Evolutionary conservation across 495 filamentous ascomycete genomes (phyloP), one percentile per base, ranked within the genome.

Genomic region (Xylaria cubensis): DNA sequence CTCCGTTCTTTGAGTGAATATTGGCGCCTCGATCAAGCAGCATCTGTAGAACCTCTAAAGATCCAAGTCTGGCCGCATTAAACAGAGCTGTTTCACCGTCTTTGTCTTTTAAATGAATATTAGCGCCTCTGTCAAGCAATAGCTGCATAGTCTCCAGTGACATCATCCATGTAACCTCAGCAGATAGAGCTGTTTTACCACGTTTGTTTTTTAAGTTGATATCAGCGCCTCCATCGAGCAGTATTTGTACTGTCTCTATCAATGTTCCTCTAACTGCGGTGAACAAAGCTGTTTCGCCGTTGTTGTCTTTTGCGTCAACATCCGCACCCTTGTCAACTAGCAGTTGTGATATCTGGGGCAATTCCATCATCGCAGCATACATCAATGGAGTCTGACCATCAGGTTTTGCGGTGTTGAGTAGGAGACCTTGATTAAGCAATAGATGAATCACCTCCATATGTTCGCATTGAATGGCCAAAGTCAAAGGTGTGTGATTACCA

Each of bases 381-480:
- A 0, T 0, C 3, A 62, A n/a, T 7, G 36, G 4, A 42, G 6
- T 13, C 9, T 4, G 5, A 10, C 42, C 34, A 0, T 55, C 0
- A 3, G 15, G 0, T 24, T 53, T 19, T 6, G 13, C 0, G 5
- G 5, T 7, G 34, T 67, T 55, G 32, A 32, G 7, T 15, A 2
- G 6, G 29, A 19, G 0, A 15, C 48, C 32, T 9, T 48, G 42
- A 53, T 67, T 71, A 44, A 74, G 73, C 61, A 74, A 69, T 50
- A 68, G 29, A 29, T 46, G 17, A 17, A 73, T 32, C 10, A 50
- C 13, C 10, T 24, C 29, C 13, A 6, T 29, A 36, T 73, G 24
- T 21, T n/a, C 32, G 13, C 7, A 17, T 6, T 2, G 0, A 26
- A 34, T 13, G 1, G 70, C 70, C 4, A 36, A 21, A 21, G 19